Evolutionary conservation across 768 basidiomycete genomes (phyloP).

Genomic region (Leucosporidium creatinivorum): DNA sequence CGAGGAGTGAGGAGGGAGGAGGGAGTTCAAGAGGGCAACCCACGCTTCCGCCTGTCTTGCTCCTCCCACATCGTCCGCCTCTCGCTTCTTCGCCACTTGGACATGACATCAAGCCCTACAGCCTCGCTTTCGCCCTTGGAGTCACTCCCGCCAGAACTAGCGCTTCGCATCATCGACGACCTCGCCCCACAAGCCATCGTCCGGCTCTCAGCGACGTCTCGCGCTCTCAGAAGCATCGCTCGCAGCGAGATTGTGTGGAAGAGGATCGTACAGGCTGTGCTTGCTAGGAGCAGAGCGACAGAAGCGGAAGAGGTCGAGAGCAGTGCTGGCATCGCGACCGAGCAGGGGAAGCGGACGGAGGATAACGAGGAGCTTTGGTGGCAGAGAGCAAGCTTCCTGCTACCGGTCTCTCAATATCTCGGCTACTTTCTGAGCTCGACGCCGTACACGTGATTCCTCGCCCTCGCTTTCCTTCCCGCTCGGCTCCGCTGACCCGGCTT

Average conservation of each 20-base stretch:
- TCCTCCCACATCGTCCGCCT: too few relatives aligned
- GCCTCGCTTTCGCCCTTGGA: neutral
- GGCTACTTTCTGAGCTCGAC: conserved; percentile 18
- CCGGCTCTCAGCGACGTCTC: conserved; percentile 1
- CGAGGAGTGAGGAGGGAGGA: too few relatives aligned
- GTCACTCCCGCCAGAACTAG: conserved; percentile 25
- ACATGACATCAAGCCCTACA: too few relatives aligned
- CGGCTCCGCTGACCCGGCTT: neutral
- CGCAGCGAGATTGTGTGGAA: conserved; percentile 8
- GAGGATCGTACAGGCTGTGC: neutral
- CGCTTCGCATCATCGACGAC: conserved; percentile 6
- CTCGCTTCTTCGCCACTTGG: too few relatives aligned
- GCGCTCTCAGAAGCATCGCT: neutral
- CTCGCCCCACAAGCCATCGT: conserved; percentile 17
- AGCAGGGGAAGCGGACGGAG: neutral
- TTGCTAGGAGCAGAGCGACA: neutral
- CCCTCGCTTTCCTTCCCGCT: neutral
- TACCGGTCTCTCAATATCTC: neutral
- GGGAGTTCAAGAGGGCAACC: too few relatives aligned
- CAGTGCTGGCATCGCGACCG: neutral
- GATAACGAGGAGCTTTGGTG: neutral
- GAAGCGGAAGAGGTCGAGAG: neutral
- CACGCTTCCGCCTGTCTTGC: too few relatives aligned
- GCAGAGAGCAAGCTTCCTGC: conserved; percentile 6
- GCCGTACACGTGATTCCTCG: conserved; percentile 15